These are phyloP conservation scores for Cladorrhinum sp. DNA, from an alignment of 2,329 filamentous ascomycete species.

Conservation along the genomic window DNA sequence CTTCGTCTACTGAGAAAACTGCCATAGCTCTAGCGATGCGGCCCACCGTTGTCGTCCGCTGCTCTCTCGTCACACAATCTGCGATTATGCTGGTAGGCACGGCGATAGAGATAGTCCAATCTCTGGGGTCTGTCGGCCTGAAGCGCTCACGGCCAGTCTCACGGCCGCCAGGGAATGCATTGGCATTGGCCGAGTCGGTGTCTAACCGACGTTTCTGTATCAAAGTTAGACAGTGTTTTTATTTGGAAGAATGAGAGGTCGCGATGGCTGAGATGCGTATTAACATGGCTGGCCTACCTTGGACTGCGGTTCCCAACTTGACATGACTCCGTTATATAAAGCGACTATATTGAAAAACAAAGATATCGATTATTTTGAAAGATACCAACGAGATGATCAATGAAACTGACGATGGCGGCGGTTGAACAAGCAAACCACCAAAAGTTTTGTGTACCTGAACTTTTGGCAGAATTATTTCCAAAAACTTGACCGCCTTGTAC, in stretches of 20 bases:
- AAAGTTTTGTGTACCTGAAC: constrained; percentile 16
- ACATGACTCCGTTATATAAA: not conserved
- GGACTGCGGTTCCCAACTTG: constrained; percentile 7
- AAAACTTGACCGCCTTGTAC: constrained; percentile 29
- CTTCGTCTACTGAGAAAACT: constrained; percentile 81
- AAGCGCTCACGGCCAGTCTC: constrained; percentile 52
- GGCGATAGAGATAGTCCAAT: constrained; percentile 74
- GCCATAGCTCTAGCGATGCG: constrained; percentile 77
- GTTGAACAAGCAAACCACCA: not conserved
- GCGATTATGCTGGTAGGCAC: constrained; percentile 74
- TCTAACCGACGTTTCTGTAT: constrained; percentile 52
- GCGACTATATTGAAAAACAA: not conserved
- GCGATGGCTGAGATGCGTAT: not conserved
- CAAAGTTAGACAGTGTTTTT: constrained; percentile 1
- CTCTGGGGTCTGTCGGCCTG: constrained; percentile 59
- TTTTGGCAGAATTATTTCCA: constrained; percentile 21
- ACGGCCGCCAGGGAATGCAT: constrained; percentile 49
- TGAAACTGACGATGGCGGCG: not conserved
- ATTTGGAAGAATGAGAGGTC: not conserved
- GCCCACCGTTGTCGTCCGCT: constrained; percentile 69
- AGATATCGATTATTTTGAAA: not conserved
- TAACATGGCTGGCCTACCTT: constrained; percentile 16
- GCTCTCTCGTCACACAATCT: constrained; percentile 69
- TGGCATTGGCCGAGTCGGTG: constrained; percentile 35
- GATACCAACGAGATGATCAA: not conserved